A percentile compares a stretch with the other conserved stretches of the same genome.
Conservation (phyloP, 228 moss, liverwort and hornwort genomes). For the Sphagnum fallax region DNA sequence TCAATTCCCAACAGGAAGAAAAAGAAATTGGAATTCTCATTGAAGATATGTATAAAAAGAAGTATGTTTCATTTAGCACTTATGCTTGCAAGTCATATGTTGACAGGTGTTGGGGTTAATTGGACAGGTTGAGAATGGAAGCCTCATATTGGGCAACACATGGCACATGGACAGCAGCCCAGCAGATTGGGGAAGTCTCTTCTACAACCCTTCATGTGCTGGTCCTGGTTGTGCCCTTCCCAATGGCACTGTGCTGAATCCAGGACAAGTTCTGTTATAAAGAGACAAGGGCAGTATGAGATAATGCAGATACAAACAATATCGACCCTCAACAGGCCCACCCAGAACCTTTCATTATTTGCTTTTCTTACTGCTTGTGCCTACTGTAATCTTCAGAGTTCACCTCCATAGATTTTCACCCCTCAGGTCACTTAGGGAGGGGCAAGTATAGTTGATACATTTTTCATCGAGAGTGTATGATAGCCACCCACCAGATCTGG, state of each 20-base stretch:
- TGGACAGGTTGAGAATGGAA: constrained; percentile 60
- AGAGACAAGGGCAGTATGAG: constrained; percentile 6
- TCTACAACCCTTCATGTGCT: constrained; percentile 68
- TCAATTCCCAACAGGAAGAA: too few species aligned
- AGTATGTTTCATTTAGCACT: too few species aligned
- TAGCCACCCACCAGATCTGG: constrained; percentile 50
- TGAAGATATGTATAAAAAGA: too few species aligned
- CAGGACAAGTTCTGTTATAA: constrained; percentile 61
- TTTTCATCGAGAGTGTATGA: constrained; percentile 87
- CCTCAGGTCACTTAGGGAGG: constrained; percentile 46
- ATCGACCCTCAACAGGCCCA: constrained; percentile 14
- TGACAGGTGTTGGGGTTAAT: constrained; percentile 7
- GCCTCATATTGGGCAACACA: constrained; percentile 59
- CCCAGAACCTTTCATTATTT: constrained; percentile 30
- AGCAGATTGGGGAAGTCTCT: constrained; percentile 42
- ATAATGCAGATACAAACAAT: constrained; percentile 25
- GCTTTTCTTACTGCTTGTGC: constrained; percentile 18
- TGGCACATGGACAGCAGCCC: constrained; percentile 72
- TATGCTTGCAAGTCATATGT: not conserved
- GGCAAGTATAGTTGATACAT: constrained; percentile 62
- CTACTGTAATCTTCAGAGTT: constrained; percentile 45
- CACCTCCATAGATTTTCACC: constrained; percentile 32
- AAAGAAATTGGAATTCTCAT: too few species aligned
- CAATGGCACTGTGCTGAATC: constrained; percentile 65
- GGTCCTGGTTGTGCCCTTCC: constrained; percentile 48